Evolutionary conservation across 2,329 filamentous ascomycete genomes (phyloP).

Genomic region (Lachnellula arida): DNA sequence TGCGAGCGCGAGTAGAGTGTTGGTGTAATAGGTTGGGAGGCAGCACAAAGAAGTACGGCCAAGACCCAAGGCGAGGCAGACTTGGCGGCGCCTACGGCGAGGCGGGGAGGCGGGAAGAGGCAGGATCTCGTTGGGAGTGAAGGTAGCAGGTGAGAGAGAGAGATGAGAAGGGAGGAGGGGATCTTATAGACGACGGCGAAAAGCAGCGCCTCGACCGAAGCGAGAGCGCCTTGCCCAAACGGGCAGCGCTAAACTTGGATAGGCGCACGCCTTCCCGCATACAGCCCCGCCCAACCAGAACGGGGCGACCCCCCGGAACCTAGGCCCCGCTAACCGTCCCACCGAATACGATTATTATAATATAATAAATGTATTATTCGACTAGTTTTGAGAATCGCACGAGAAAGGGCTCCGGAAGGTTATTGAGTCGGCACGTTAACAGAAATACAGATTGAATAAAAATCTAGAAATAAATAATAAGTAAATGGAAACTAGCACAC

Average conservation of each 20-base stretch:
- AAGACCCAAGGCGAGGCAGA: constrained; percentile 4
- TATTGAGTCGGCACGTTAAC: too few species aligned
- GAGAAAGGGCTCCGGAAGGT: too few species aligned
- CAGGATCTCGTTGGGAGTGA: constrained; percentile 1
- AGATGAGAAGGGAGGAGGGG: neutral
- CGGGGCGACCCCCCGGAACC: constrained; percentile 2
- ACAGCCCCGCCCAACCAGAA: neutral
- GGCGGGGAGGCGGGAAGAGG: constrained; percentile 1
- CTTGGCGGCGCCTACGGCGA: neutral
- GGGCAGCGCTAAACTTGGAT: constrained; percentile 1
- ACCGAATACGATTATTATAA: constrained; percentile 3
- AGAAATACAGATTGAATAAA: too few species aligned
- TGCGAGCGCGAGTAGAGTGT: constrained; percentile 2
- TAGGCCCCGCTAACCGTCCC: constrained; percentile 3
- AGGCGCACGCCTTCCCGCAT: neutral
- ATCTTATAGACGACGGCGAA: constrained; percentile 14
- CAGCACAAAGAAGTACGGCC: constrained; percentile 1
- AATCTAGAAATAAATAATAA: too few species aligned
- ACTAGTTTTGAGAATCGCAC: too few species aligned
- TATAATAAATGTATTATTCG: neutral
- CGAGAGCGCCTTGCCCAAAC: constrained; percentile 11
- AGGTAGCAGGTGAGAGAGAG: constrained; percentile 1
- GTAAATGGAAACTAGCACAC: too few species aligned
- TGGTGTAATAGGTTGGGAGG: neutral
- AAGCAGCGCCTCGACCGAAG: constrained; percentile 9